Evolutionary conservation across 441 rosid genomes (phyloP).

Genomic region (Pelargonium australe): DNA sequence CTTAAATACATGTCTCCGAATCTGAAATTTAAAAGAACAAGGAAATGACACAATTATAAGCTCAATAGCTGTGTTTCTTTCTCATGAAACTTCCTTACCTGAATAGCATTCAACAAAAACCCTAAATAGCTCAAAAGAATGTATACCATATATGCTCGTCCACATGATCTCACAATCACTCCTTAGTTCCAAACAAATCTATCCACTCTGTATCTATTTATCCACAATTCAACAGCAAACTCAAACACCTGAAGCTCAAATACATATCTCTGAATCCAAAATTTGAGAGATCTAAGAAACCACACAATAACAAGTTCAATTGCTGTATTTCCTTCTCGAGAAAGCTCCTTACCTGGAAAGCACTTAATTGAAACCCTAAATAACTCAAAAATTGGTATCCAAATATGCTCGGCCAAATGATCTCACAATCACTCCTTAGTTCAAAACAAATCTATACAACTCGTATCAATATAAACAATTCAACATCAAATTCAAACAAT

Average conservation of each 20-base stretch:
- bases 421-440: no score
- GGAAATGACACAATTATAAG: no score
- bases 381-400: background rate
- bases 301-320: background rate
- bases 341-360: no score
- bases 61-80: no score
- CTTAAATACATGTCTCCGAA: background rate
- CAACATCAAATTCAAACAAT: background rate
- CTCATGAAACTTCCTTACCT: no score
- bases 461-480: background rate
- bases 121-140: no score
- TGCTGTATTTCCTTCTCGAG: no score
- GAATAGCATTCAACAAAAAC: no score
- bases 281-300: background rate
- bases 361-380: background rate
- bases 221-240: background rate
- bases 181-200: no score
- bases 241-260: background rate
- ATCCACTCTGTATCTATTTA: background rate
- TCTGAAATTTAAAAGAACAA: background rate
- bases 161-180: no score
- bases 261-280: background rate
- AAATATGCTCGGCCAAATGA: background rate
- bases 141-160: no score
- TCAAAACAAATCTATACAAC: background rate